Evolutionary conservation across 225 moss, liverwort and hornwort species (phyloP).

Genomic region (Pseudoscleropodium purum): DNA sequence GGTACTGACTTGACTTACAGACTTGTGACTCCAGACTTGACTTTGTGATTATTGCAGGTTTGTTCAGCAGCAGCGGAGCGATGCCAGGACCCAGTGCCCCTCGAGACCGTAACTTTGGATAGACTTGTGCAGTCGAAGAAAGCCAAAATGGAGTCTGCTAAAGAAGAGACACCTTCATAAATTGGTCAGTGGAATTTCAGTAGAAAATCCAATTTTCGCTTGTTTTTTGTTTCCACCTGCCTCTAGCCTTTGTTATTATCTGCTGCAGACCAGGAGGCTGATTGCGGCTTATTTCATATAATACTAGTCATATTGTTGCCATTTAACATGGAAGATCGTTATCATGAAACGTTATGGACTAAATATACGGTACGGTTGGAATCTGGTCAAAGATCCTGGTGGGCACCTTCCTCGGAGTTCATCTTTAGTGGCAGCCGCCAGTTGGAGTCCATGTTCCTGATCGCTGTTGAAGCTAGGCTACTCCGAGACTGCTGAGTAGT

Average conservation of each 20-base stretch:
- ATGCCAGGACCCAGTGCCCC: slow-evolving; percentile 71
- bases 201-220: background rate
- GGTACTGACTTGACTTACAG: background rate
- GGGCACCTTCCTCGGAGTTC: background rate
- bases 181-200: background rate
- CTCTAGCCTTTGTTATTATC: background rate
- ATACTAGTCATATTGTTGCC: background rate
- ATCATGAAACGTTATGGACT: background rate
- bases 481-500: background rate
- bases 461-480: background rate
- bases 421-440: background rate
- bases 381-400: background rate
- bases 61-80: slow-evolving; percentile 72
- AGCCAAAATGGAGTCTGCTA: slow-evolving; percentile 27
- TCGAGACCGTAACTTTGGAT: slow-evolving; percentile 64
- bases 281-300: background rate
- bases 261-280: background rate
- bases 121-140: slow-evolving; percentile 61
- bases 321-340: background rate
- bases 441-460: background rate
- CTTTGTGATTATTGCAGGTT: slow-evolving; percentile 32
- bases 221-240: background rate
- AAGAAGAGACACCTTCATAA: background rate
- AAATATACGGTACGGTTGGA: background rate
- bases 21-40: background rate